Evolutionary conservation across 1,139 yeast genomes (phyloP).

Genomic region (Magnusiomyces paraingens): DNA sequence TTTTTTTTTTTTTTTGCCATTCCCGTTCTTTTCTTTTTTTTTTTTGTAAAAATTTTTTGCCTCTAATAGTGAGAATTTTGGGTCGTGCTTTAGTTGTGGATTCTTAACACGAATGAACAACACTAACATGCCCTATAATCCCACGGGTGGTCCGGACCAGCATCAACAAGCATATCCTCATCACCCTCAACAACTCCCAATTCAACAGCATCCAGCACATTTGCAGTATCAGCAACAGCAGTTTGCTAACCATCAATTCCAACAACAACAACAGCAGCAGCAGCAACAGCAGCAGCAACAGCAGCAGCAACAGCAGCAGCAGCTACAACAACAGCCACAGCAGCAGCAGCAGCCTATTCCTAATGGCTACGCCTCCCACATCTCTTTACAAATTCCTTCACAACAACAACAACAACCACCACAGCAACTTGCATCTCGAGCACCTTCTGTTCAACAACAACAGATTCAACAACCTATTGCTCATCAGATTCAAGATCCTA

Average conservation of each 20-base stretch:
- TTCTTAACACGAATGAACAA: background rate
- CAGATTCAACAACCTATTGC: background rate
- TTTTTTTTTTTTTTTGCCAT: too few relatives aligned
- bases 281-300: background rate
- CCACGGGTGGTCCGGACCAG: too few relatives aligned
- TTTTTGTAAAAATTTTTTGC: too few relatives aligned
- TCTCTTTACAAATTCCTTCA: background rate
- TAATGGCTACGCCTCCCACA: too few relatives aligned
- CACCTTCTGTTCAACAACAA: background rate
- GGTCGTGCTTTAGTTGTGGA: constrained; percentile 1
- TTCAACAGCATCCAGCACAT: background rate
- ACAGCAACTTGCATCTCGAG: background rate
- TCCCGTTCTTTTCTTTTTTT: too few relatives aligned
- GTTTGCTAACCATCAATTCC: constrained; percentile 9
- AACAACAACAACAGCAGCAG: background rate
- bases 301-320: too few relatives aligned
- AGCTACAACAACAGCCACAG: too few relatives aligned
- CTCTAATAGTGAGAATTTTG: too few relatives aligned
- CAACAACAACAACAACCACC: constrained; percentile 6
- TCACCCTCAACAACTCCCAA: too few relatives aligned
- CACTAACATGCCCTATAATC: background rate
- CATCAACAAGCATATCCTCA: too few relatives aligned
- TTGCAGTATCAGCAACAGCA: constrained; percentile 3
- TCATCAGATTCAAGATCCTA: too few relatives aligned
- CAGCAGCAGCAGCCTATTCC: too few relatives aligned